Evolutionary conservation across 176 grass and related monocot species (phyloP).

Genomic region (Zoysia pacifica): DNA sequence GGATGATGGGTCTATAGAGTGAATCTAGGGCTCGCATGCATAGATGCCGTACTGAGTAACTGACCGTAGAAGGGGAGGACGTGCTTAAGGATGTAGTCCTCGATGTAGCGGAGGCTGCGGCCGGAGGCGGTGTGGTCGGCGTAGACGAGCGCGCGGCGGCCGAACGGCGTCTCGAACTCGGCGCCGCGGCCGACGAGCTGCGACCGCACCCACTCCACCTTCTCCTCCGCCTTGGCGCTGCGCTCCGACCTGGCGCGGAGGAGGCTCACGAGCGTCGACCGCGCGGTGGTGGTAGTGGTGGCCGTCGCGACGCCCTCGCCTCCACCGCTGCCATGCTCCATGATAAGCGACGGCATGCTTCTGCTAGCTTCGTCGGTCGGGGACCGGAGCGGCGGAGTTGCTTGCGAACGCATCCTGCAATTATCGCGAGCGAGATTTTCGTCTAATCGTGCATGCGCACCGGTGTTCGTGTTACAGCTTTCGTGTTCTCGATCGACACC

Average conservation of each 20-base stretch:
- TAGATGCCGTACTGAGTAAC: neutral
- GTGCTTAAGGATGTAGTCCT: constrained; percentile 74
- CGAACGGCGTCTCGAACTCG: constrained; percentile 79
- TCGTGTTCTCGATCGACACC: neutral
- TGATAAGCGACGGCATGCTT: constrained; percentile 38
- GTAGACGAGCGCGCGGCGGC: constrained; percentile 61
- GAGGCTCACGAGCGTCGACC: constrained; percentile 22
- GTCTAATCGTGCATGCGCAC: too few species aligned
- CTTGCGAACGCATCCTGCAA: neutral
- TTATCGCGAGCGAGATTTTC: neutral
- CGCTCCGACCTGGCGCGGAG: constrained; percentile 37
- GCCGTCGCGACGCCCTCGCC: neutral
- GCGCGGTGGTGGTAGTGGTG: neutral
- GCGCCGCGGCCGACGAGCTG: constrained; percentile 44
- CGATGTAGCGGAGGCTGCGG: constrained; percentile 59
- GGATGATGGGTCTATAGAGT: too few species aligned
- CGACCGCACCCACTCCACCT: constrained; percentile 53
- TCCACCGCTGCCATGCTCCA: neutral
- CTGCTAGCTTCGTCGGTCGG: neutral
- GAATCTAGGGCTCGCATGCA: neutral
- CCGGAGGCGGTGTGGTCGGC: constrained; percentile 83
- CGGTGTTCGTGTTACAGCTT: too few species aligned
- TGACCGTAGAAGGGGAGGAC: constrained; percentile 86
- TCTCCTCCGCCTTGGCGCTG: constrained; percentile 31
- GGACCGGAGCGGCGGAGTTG: neutral